Evolutionary conservation across 495 filamentous ascomycete genomes (phyloP).

Genomic region (Platismatia glauca): DNA sequence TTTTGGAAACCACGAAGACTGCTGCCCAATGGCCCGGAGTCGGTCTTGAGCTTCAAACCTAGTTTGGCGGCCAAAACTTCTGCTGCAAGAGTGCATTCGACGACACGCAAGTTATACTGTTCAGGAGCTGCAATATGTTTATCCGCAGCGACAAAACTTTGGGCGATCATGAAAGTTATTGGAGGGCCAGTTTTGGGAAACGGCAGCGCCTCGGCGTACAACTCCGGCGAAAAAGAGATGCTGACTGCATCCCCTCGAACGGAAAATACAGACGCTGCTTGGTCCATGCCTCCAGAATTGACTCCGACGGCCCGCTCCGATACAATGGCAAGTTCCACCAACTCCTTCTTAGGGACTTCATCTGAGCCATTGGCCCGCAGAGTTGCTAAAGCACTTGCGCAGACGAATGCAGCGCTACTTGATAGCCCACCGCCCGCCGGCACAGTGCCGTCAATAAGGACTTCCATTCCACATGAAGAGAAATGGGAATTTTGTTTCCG

Average conservation of each 20-base stretch:
- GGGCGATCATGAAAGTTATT: conserved; percentile 85
- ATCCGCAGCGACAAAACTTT: conserved; percentile 86
- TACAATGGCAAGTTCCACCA: conserved; percentile 85
- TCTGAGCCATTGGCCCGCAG: conserved; percentile 77
- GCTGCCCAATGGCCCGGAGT: conserved; percentile 74
- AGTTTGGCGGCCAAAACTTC: conserved; percentile 57
- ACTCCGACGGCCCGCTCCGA: conserved; percentile 92
- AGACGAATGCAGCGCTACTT: conserved; percentile 90
- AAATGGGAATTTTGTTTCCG: conserved; percentile 54
- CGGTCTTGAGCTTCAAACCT: conserved; percentile 58
- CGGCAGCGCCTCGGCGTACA: conserved; percentile 65
- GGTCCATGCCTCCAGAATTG: conserved; percentile 98
- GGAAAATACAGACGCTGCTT: conserved; percentile 93
- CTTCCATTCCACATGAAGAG: conserved; percentile 68
- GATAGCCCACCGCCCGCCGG: conserved; percentile 86
- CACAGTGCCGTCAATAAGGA: conserved; percentile 85
- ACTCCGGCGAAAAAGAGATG: conserved; percentile 78
- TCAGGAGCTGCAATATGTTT: conserved; percentile 89
- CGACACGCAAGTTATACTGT: conserved; percentile 93
- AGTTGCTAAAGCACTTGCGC: conserved; percentile 78
- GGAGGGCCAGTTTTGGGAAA: conserved; percentile 78
- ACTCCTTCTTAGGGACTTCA: conserved; percentile 74
- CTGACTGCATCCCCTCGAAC: conserved; percentile 76
- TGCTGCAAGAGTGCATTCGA: conserved; percentile 87
- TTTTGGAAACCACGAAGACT: conserved; percentile 82